These are phyloP conservation scores for Xerocomus cyaneibrunnescens DNA, from an alignment of 1,284 basidiomycete species.

Conservation along the genomic window DNA sequence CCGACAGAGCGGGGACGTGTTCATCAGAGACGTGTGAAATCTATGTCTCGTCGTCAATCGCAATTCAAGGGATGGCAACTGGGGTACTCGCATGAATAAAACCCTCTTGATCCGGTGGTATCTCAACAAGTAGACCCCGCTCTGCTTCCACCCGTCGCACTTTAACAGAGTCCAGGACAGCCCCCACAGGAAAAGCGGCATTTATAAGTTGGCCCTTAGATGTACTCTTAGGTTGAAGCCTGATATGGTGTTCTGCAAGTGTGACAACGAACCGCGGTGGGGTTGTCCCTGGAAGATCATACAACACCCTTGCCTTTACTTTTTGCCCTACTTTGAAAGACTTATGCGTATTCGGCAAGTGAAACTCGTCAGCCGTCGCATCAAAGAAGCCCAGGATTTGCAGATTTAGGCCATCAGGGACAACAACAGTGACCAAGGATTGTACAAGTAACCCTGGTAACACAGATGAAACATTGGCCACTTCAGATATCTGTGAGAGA, in stretches of 20 bases:
- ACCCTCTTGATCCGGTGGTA: slow-evolving; percentile 65
- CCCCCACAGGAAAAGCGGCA: slow-evolving; percentile 72
- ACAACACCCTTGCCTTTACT: slow-evolving; percentile 86
- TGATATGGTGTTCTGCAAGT: slow-evolving; percentile 71
- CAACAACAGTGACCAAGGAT: slow-evolving; percentile 80
- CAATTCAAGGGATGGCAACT: neutral
- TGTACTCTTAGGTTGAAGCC: slow-evolving; percentile 43
- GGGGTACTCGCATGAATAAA: slow-evolving; percentile 77
- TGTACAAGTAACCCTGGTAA: slow-evolving; percentile 89
- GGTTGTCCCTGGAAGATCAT: slow-evolving; percentile 67
- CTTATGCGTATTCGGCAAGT: slow-evolving; percentile 58
- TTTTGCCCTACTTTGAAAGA: slow-evolving; percentile 82
- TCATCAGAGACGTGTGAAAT: slow-evolving; percentile 95
- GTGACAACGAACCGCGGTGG: slow-evolving; percentile 84
- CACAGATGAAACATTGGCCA: slow-evolving; percentile 78
- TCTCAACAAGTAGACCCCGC: slow-evolving; percentile 74
- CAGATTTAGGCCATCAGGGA: slow-evolving; percentile 80
- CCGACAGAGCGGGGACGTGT: slow-evolving; percentile 75
- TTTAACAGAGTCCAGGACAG: slow-evolving; percentile 67
- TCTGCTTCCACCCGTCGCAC: slow-evolving; percentile 77
- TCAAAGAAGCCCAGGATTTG: slow-evolving; percentile 94
- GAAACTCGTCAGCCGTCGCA: slow-evolving; percentile 85
- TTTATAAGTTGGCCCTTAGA: slow-evolving; percentile 39
- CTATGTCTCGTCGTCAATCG: slow-evolving; percentile 41
- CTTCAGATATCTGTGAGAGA: slow-evolving; percentile 61